phyloP scores from a whole-genome alignment of 176 grass and related monocot genomes.

The Triticum dicoccoides region DNA sequence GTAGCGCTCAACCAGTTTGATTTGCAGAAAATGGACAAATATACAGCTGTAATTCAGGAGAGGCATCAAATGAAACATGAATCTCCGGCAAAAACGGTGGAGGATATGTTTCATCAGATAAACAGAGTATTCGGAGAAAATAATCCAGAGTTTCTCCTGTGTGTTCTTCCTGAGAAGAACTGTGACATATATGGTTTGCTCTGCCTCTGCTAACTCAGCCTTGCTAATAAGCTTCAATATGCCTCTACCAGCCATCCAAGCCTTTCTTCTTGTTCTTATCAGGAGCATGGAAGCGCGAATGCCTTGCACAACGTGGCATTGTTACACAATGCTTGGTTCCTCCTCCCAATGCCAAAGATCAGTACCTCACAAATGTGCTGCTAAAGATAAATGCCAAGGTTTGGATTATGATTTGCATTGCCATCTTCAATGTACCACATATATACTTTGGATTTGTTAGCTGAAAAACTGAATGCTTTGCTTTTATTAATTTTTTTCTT shows the following conservation, averaged over 20 bases:
- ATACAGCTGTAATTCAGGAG: slow-evolving; percentile 38
- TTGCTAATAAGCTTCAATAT: neutral
- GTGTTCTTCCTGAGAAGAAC: slow-evolving; percentile 65
- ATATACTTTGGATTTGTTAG: neutral
- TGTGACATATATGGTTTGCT: slow-evolving; percentile 37
- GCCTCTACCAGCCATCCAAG: neutral
- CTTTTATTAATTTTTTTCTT: neutral
- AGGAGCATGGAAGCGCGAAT: slow-evolving; percentile 70
- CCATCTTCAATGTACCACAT: neutral
- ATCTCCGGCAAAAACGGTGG: slow-evolving; percentile 37
- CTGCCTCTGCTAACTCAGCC: neutral
- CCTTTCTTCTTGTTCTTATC: neutral
- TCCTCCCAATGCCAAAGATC: slow-evolving; percentile 42
- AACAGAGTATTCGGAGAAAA: neutral
- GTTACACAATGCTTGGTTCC: slow-evolving; percentile 64
- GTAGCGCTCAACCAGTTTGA: neutral
- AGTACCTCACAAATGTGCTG: slow-evolving; percentile 64
- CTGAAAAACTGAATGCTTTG: neutral
- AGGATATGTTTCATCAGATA: slow-evolving; percentile 44
- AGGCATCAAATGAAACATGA: slow-evolving; percentile 17
- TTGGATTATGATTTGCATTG: neutral
- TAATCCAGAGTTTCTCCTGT: slow-evolving; percentile 43
- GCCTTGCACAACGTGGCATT: slow-evolving; percentile 47
- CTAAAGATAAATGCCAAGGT: slow-evolving; percentile 88
- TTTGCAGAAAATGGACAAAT: slow-evolving; percentile 40